Conservation (phyloP, 495 filamentous ascomycete species). For the Sordaria brevicollis region DNA sequence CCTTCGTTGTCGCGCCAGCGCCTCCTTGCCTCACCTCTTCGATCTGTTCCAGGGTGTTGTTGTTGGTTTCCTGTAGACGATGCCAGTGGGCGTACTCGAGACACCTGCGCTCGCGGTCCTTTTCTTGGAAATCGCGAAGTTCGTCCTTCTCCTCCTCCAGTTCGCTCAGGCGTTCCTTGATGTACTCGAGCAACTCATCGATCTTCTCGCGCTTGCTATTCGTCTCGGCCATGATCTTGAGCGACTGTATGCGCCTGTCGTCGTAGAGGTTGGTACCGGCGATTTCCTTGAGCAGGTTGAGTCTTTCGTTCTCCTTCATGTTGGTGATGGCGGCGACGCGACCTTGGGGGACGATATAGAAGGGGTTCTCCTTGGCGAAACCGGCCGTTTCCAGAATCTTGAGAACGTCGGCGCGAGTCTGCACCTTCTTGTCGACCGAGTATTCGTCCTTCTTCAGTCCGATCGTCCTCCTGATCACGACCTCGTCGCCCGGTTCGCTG, state of each 20-base stretch:
- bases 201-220: conserved; percentile 91
- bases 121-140: conserved; percentile 82
- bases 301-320: conserved; percentile 87
- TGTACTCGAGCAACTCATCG: conserved; percentile 81
- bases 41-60: conserved; percentile 67
- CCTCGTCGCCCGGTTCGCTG: conserved; percentile 82
- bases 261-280: conserved; percentile 97
- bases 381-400: conserved; percentile 93
- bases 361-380: conserved; percentile 94
- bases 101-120: conserved; percentile 85
- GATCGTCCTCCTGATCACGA: conserved; percentile 86
- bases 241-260: conserved; percentile 72
- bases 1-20: conserved; percentile 72
- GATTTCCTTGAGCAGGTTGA: conserved; percentile 91
- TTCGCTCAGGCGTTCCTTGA: conserved; percentile 79
- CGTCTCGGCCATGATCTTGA: conserved; percentile 96
- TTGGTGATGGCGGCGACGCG: conserved; percentile 94
- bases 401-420: conserved; percentile 89
- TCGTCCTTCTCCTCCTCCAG: conserved; percentile 97
- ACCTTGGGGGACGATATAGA: conserved; percentile 97
- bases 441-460: conserved; percentile 98
- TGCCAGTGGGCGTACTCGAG: conserved; percentile 92
- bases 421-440: conserved; percentile 89
- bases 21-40: conserved; percentile 74
- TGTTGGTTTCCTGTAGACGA: conserved; percentile 70